These are phyloP conservation scores for Emmonsiellopsis sp. DNA, from an alignment of 2,329 filamentous ascomycete species.

Conservation along the genomic window DNA sequence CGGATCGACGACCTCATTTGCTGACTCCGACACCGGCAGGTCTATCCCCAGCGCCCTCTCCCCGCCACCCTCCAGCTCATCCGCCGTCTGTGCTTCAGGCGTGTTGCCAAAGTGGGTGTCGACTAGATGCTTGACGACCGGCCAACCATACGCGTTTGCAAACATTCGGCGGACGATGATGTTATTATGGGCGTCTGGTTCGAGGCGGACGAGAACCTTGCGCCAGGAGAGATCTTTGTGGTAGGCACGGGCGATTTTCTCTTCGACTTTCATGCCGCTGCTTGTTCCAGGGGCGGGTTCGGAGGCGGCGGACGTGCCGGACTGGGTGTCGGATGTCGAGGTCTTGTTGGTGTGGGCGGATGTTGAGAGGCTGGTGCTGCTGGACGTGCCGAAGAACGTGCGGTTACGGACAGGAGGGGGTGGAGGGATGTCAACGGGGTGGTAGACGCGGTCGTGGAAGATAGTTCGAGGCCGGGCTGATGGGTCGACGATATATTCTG, in stretches of 20 bases:
- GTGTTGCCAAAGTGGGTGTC: conserved; percentile 88
- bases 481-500: conserved; percentile 76
- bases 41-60: conserved; percentile 59
- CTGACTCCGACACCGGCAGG: conserved; percentile 50
- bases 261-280: conserved; percentile 73
- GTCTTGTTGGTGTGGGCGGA: background rate
- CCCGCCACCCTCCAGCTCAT: conserved; percentile 55
- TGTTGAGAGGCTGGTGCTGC: background rate
- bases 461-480: conserved; percentile 75
- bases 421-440: conserved; percentile 82
- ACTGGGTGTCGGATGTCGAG: background rate
- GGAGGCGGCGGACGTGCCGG: conserved; percentile 5
- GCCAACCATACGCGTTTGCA: conserved; percentile 95
- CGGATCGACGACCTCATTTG: conserved; percentile 51
- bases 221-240: conserved; percentile 88
- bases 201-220: conserved; percentile 88
- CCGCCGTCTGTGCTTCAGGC: conserved; percentile 53
- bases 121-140: conserved; percentile 86
- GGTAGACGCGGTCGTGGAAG: conserved; percentile 93
- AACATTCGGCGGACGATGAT: conserved; percentile 96
- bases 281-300: conserved; percentile 6
- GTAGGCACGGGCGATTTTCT: conserved; percentile 95
- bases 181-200: conserved; percentile 97
- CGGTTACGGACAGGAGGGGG: conserved; percentile 47
- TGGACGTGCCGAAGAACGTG: conserved; percentile 27